Evolutionary conservation across 108 stramenopile genomes (phyloP), one percentile per base, ranked within the genome.

Genomic region (Fistulifera pelliculosa): DNA sequence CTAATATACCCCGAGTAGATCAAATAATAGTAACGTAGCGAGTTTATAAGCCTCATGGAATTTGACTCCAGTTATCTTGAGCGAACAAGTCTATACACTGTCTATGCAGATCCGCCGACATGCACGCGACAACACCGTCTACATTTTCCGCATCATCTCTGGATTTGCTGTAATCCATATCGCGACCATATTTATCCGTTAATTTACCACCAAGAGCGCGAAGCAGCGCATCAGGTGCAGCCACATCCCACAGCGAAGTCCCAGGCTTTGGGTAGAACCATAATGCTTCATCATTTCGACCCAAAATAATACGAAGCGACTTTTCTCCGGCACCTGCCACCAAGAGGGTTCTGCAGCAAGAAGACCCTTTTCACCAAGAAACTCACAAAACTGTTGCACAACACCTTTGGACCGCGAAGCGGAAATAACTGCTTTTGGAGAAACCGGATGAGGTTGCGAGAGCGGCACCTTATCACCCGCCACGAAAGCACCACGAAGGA

Each of bases 201-300:
- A 81, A 18, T 51, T 47, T 63, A 1, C 80, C 80, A 25, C 80
- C 80, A 40, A 64, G 58, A 1, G 65, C 64, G 41, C 75, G 54
- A 24, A 81, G 49, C 16, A 81, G 52, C 0, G 80, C 80, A 65
- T 81, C 80, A 26, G 75, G 54, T 0, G 80, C 80, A 0, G 80
- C 80, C 11, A 81, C 75, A 47, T 81, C 80, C 80, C 80, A 81
- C 22, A 71, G 48, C 18, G 80, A 81, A 7, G 80, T 81, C 3
- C 80, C 80, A 7, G 69, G 47, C 41, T 68, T 76, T 11, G 80
- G 80, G 57, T 62, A 81, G 53, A 76, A 76, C 80, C 80, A 81
- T 6, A 81, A 27, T 27, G 69, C 74, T 54, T 81, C 80, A 14
- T 76, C 56, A 39, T 71, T 47, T 10, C 54, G 27, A 14, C 65